Conservation (phyloP, 2,329 filamentous ascomycete genomes). For the Cladobotryum mycophilum region DNA sequence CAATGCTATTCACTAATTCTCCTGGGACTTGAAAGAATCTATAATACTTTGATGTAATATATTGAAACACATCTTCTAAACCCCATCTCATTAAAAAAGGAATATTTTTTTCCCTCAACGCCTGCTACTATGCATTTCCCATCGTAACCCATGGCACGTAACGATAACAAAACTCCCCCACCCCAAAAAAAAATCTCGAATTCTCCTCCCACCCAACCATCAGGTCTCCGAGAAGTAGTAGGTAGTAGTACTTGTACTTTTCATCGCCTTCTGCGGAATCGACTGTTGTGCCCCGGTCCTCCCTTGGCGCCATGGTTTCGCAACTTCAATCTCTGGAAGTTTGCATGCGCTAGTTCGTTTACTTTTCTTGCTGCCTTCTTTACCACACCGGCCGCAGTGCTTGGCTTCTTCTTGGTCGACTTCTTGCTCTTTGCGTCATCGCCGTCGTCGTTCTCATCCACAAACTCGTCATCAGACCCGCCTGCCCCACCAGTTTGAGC, state of each 20-base stretch:
- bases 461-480: constrained; percentile 12
- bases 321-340: constrained; percentile 61
- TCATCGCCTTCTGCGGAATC: constrained; percentile 46
- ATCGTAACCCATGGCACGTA: background rate
- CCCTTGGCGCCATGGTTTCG: constrained; percentile 57
- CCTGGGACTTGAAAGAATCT: too few species aligned
- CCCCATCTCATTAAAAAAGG: too few species aligned
- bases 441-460: constrained; percentile 17
- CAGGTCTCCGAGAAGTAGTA: too few species aligned
- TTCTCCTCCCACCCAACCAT: background rate
- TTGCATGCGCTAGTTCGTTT: constrained; percentile 57
- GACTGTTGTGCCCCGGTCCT: constrained; percentile 49
- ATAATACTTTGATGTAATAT: too few species aligned
- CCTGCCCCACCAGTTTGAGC: constrained; percentile 18
- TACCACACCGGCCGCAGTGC: constrained; percentile 33
- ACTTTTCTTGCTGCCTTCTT: constrained; percentile 54
- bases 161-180: background rate
- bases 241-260: too few species aligned
- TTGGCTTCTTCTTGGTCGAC: constrained; percentile 18
- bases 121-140: constrained; percentile 2
- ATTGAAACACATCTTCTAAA: too few species aligned
- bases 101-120: too few species aligned
- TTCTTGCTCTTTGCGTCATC: constrained; percentile 16
- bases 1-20: too few species aligned
- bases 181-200: too few species aligned